Base-by-base conservation (phyloP, 2,329 filamentous ascomycete genomes). In the Botryotinia narcissicola region DNA sequence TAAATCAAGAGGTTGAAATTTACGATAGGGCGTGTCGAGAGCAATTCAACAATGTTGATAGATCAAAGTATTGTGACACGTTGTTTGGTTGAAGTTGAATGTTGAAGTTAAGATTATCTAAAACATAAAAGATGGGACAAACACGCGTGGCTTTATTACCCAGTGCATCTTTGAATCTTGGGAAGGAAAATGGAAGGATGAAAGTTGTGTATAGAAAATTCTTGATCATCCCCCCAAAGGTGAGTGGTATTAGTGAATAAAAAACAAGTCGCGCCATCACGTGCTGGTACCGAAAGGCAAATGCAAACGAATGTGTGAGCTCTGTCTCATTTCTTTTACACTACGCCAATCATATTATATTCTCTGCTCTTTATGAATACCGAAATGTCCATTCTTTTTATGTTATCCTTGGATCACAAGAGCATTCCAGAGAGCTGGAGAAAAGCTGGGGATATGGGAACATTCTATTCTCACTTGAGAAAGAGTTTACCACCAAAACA, bases 31-130 rank as follows among this genome's bases (percentile, higher is more conserved):
- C 2, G 7, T 48, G 12, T 37, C 44, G 22, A 25, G 29, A 66
- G 1, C n/a, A 10, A 10, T 66, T 32, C 32, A 46, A 8, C 37
- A 18, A 37, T 4, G 9, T 25, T 18, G 29, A 48, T 7, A 8
- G 1, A 4, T 48, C 0, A 6, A 18, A 66, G 22, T 63, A 42
- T 14, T 40, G 12, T 42, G 32, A 25, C 6, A 1, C 12, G 22
- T 18, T 40, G 9, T 35, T 37, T 25, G 20, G 3, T 35, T 42
- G 60, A 44, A 44, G 61, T 22, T 12, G n/a, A n/a, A n/a, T n/a
- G n/a, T n/a, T n/a, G n/a, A n/a, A n/a, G n/a, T n/a, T n/a, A n/a
- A 22, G 29, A 1, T 22, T 32, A 4, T 0, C 10, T 20, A 37
- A 61, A 7, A 4, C 6, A 25, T 25, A 14, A 2, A 22, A 25